Evolutionary conservation across 2,329 filamentous ascomycete species (phyloP), one percentile per base, ranked within the genome.

Genomic region (Diaporthe ilicicola): DNA sequence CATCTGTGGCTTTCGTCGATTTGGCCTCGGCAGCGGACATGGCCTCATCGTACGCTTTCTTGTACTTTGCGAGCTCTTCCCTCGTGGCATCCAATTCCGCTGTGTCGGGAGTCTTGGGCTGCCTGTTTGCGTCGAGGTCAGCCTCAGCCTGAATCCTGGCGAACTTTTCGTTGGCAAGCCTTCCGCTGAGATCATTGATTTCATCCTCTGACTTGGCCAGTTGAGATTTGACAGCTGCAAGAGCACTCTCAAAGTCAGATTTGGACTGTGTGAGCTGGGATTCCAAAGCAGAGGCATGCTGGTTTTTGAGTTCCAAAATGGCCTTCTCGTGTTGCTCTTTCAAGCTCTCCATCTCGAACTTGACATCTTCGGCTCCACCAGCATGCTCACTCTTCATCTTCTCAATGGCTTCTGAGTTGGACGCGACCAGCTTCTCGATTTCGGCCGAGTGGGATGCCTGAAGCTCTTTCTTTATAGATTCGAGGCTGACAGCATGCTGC

Each of bases 101-200:
- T 2, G 85, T 89, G 76, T 91, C 88, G 27, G 64, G 61, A 15
- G 44, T 42, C 59, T 59, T 46, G 65, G 69, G 82, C 78, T 86
- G 90, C 75, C 83, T 84, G 76, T 83, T 89, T 9, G 88, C 88
- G 72, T 92, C 90, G 19, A 91, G 83, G 64, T 90, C 89, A 24
- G 89, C 89, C 78, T 88, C 84, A 12, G 88, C 85, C 70, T 86
- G 87, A 72, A 88, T 86, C 72, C 88, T 88, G 69, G 86, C 86
- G 82, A 90, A 89, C 82, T 90, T 90, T 74, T 88, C 87, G 61
- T 86, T 82, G 2, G 87, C 88, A 51, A 90, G 85, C 75, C 87
- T 83, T 75, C 86, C 85, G 69, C 84, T 84, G 73, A 90, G 78
- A 29, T 84, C 82, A 73, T 84, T 83, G 39, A 83, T 77, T 74